Evolutionary conservation across 176 grass and related monocot genomes (phyloP).

Genomic region (Avena eriantha): DNA sequence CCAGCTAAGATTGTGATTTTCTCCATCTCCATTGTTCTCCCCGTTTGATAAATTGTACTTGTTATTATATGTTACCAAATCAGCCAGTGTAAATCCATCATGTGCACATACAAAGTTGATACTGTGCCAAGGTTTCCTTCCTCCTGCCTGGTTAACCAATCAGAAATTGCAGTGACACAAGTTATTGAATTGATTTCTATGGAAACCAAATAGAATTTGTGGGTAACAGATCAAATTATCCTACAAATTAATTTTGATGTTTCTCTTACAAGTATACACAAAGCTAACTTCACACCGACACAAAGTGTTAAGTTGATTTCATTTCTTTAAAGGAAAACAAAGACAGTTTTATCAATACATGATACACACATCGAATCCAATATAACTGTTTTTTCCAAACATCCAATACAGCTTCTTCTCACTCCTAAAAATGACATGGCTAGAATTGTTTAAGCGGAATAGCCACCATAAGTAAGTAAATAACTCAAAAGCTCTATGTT

Average conservation of each 20-base stretch:
- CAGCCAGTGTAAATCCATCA: slow-evolving; percentile 95
- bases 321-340: background rate
- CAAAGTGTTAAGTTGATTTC: background rate
- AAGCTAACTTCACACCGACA: background rate
- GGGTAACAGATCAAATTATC: background rate
- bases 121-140: slow-evolving; percentile 96
- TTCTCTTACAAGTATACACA: background rate
- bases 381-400: no score
- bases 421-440: background rate
- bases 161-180: slow-evolving; percentile 14
- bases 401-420: background rate
- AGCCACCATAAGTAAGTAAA: background rate
- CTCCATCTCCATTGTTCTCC: slow-evolving; percentile 90
- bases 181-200: background rate
- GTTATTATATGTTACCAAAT: slow-evolving; percentile 94
- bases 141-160: slow-evolving; percentile 67
- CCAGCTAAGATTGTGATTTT: slow-evolving; percentile 98
- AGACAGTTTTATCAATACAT: background rate
- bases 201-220: slow-evolving; percentile 8
- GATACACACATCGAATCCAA: background rate
- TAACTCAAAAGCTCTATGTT: background rate
- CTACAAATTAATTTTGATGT: background rate
- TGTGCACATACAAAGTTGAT: slow-evolving; percentile 98
- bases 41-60: slow-evolving; percentile 91
- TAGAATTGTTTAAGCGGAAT: slow-evolving; percentile 2